Conservation (phyloP, 257 asterid genomes). For the Lithospermum erythrorhizon region DNA sequence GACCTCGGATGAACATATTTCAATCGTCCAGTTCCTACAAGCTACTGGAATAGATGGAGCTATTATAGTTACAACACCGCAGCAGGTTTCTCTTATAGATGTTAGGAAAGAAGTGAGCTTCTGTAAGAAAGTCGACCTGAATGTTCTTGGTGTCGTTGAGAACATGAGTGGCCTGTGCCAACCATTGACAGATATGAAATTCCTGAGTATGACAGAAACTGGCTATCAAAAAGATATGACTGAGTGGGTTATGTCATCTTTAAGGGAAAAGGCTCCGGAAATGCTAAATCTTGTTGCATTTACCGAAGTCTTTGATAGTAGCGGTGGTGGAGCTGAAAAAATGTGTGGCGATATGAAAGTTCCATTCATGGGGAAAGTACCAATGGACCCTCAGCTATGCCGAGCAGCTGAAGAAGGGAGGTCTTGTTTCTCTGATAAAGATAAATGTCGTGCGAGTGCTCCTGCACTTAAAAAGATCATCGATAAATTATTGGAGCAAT, state of each 20-base stretch:
- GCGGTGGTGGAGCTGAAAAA: conserved; percentile 78
- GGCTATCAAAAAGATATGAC: conserved; percentile 62
- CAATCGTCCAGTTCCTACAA: conserved; percentile 73
- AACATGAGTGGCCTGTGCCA: conserved; percentile 87
- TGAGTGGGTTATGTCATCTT: conserved; percentile 28
- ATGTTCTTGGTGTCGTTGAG: conserved; percentile 79
- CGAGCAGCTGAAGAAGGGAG: conserved; percentile 89
- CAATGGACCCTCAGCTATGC: conserved; percentile 79
- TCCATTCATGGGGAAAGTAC: conserved; percentile 78
- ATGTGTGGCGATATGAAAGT: conserved; percentile 81
- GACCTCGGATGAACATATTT: conserved; percentile 86
- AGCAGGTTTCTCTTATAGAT: conserved; percentile 76
- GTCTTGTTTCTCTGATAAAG: conserved; percentile 55
- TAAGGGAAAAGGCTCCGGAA: conserved; percentile 68
- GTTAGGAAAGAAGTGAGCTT: conserved; percentile 86
- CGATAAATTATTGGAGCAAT: too few species aligned
- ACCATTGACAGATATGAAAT: conserved; percentile 43
- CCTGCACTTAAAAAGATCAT: background rate
- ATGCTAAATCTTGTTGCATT: conserved; percentile 41
- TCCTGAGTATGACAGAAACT: conserved; percentile 25
- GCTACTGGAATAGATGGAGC: conserved; percentile 81
- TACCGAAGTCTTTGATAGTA: conserved; percentile 71
- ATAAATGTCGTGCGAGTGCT: conserved; percentile 44
- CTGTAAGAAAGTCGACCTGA: conserved; percentile 68
- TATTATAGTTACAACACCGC: conserved; percentile 81